Percentiles rank a stretch among this genome's conserved stretches.
Conservation (phyloP, 2,329 filamentous ascomycete species). For the Blastomyces emzantsi region DNA sequence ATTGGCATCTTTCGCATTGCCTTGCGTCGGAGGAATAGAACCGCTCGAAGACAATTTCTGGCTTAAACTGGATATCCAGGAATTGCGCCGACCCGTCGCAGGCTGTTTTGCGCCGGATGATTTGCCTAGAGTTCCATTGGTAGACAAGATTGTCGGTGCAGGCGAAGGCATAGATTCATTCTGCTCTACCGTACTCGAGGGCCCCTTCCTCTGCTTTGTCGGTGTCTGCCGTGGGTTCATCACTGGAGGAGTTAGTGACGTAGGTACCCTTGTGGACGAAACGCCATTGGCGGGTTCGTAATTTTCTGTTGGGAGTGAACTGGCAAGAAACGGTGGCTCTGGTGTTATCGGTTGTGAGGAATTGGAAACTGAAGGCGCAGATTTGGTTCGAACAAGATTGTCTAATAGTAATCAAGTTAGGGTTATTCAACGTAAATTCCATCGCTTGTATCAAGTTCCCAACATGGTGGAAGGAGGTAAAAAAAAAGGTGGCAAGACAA, state of each 20-base stretch:
- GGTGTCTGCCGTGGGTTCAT: constrained; percentile 2
- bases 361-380: constrained; percentile 23
- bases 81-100: constrained; percentile 53
- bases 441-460: background rate
- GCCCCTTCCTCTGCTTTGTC: constrained; percentile 9
- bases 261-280: background rate
- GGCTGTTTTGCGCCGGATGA: constrained; percentile 9
- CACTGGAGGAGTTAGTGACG: background rate
- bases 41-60: constrained; percentile 70
- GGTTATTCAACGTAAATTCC: constrained; percentile 9
- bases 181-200: background rate
- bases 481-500: background rate
- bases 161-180: background rate
- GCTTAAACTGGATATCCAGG: constrained; percentile 90
- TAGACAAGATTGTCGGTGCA: background rate
- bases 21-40: constrained; percentile 33
- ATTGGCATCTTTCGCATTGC: constrained; percentile 25
- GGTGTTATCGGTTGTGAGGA: background rate
- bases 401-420: constrained; percentile 18
- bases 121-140: constrained; percentile 2
- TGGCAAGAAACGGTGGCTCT: background rate
- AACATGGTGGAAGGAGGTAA: background rate
- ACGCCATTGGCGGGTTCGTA: background rate
- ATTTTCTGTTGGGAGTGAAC: constrained; percentile 3
- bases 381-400: constrained; percentile 30